Conservation (phyloP, 2,329 filamentous ascomycete genomes). For the Neopestalotiopsis sp. region DNA sequence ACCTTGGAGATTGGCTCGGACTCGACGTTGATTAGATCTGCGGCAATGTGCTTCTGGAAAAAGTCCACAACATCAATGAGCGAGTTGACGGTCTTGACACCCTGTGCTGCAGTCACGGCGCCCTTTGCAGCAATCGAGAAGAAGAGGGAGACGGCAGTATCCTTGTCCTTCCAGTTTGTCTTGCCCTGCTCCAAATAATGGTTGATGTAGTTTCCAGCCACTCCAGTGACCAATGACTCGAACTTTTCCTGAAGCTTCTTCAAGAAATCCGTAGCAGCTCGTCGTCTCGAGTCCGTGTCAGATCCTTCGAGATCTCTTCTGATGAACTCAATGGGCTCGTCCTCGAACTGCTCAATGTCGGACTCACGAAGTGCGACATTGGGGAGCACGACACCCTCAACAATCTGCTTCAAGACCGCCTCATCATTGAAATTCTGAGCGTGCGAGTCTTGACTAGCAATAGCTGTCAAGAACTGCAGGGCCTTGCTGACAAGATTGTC, state of each 20-base stretch:
- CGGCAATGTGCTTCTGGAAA: conserved; percentile 90
- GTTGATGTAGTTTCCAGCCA: conserved; percentile 87
- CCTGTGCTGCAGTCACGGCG: conserved; percentile 82
- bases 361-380: conserved; percentile 92
- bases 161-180: conserved; percentile 94
- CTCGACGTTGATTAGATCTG: conserved; percentile 76
- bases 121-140: conserved; percentile 94
- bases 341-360: conserved; percentile 94
- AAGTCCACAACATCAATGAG: conserved; percentile 90
- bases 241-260: conserved; percentile 89
- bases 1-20: conserved; percentile 90
- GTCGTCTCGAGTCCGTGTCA: conserved; percentile 89
- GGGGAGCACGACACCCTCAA: conserved; percentile 94
- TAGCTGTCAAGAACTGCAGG: conserved; percentile 90
- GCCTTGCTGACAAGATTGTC: conserved; percentile 94
- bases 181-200: conserved; percentile 84
- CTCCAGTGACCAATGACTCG: conserved; percentile 80
- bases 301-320: conserved; percentile 93
- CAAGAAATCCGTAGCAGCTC: conserved; percentile 94
- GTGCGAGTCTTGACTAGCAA: conserved; percentile 79
- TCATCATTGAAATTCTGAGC: conserved; percentile 86
- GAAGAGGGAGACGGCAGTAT: conserved; percentile 97
- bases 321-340: conserved; percentile 99
- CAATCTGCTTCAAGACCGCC: conserved; percentile 80
- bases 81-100: conserved; percentile 89